These are phyloP conservation scores for Alopecurus myosuroides DNA, from an alignment of 176 grass and related monocot species.

Conservation along the genomic window DNA sequence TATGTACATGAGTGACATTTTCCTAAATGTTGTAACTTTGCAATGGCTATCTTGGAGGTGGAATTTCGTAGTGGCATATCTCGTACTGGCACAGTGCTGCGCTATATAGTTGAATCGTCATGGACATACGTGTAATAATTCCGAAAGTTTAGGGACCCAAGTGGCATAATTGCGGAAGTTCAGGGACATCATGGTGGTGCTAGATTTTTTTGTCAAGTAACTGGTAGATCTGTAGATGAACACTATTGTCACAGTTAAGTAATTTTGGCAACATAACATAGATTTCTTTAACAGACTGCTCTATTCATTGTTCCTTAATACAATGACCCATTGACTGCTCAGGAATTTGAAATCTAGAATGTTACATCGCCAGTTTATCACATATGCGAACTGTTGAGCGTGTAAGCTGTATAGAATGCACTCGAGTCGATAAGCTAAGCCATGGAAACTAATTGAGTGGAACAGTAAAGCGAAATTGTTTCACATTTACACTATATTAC, in stretches of 20 bases:
- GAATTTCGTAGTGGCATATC: background rate
- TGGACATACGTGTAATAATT: background rate
- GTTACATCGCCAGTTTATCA: background rate
- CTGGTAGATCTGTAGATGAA: background rate
- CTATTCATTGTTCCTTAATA: background rate
- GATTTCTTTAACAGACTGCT: background rate
- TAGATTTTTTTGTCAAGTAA: background rate
- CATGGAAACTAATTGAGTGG: background rate
- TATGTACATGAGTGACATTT: background rate
- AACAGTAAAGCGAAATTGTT: background rate
- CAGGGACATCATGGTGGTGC: background rate
- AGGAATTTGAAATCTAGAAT: background rate
- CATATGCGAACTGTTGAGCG: background rate
- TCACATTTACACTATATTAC: conserved; percentile 9
- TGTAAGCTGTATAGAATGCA: conserved; percentile 10
- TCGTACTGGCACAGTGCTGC: background rate
- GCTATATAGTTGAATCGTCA: background rate
- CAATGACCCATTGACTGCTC: background rate
- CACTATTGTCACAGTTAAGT: background rate
- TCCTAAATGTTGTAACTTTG: background rate
- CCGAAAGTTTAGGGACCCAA: background rate
- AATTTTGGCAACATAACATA: background rate
- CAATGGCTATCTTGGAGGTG: background rate
- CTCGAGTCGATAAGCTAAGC: background rate
- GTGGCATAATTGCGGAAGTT: background rate